Percentiles rank a stretch among this genome's conserved stretches.
phyloP scores from a whole-genome alignment of 352 stramenopile species.

The Globisporangium carolinianum region DNA sequence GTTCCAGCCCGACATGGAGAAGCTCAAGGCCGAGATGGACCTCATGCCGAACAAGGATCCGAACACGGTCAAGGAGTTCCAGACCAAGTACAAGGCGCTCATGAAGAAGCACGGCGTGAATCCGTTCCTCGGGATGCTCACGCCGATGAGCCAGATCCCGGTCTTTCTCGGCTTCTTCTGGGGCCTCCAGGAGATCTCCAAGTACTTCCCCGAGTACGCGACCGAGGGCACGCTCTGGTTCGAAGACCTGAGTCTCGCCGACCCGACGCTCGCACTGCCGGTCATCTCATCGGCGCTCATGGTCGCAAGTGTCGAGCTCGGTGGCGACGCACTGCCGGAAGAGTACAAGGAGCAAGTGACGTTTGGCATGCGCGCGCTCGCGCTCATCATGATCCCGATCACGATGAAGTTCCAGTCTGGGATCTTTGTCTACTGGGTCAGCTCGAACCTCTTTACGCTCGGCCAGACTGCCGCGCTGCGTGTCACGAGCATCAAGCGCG shows the following conservation, averaged over 20 bases:
- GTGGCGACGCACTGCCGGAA: constrained; percentile 47
- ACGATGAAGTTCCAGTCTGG: constrained; percentile 82
- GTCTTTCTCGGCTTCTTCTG: constrained; percentile 85
- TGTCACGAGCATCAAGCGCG: constrained; percentile 43
- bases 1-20: constrained; percentile 81
- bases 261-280: constrained; percentile 71
- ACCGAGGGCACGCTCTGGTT: constrained; percentile 81
- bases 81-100: constrained; percentile 66
- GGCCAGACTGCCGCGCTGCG: constrained; percentile 53
- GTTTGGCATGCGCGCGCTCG: constrained; percentile 72
- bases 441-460: constrained; percentile 75
- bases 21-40: constrained; percentile 67
- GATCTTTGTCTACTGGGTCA: constrained; percentile 86
- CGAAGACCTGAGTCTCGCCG: constrained; percentile 60
- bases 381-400: constrained; percentile 62
- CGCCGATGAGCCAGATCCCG: constrained; percentile 67
- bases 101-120: constrained; percentile 83
- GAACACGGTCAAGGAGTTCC: constrained; percentile 53
- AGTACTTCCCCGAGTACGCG: constrained; percentile 75
- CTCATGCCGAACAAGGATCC: constrained; percentile 31
- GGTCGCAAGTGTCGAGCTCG: constrained; percentile 68
- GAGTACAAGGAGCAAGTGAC: constrained; percentile 71
- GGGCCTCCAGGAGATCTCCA: constrained; percentile 69
- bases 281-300: constrained; percentile 77
- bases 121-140: constrained; percentile 65